phyloP scores from a whole-genome alignment of 495 filamentous ascomycete species.

The Cercophora sp. region DNA sequence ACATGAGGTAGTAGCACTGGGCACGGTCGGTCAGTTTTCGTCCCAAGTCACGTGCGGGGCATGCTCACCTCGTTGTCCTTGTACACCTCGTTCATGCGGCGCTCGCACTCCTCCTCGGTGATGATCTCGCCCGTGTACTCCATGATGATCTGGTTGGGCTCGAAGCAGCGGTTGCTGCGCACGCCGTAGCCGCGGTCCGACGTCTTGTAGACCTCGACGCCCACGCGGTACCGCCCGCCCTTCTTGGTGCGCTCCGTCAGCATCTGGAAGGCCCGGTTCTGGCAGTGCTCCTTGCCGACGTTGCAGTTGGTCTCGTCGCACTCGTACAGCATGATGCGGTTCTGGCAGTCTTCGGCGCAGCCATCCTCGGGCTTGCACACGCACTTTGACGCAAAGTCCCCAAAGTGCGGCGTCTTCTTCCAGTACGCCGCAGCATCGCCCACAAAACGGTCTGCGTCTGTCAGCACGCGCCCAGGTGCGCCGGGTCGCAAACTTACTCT shows the following conservation, averaged over 20 bases:
- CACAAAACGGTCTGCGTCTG: slow-evolving; percentile 58
- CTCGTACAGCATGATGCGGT: slow-evolving; percentile 94
- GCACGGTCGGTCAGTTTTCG: background rate
- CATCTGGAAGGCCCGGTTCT: slow-evolving; percentile 81
- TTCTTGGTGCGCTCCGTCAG: slow-evolving; percentile 70
- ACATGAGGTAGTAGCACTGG: slow-evolving; percentile 96
- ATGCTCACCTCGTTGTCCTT: slow-evolving; percentile 89
- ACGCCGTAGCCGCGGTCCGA: slow-evolving; percentile 85
- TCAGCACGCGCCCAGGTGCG: background rate
- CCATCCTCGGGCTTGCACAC: slow-evolving; percentile 73
- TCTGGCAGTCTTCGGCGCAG: slow-evolving; percentile 87
- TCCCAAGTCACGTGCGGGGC: too few species aligned
- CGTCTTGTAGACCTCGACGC: slow-evolving; percentile 93
- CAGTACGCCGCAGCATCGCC: slow-evolving; percentile 82
- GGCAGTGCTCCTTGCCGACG: slow-evolving; percentile 64
- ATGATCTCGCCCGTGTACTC: slow-evolving; percentile 98
- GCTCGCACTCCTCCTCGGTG: slow-evolving; percentile 86
- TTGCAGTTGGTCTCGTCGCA: slow-evolving; percentile 89
- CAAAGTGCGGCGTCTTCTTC: slow-evolving; percentile 71
- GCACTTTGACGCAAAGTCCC: slow-evolving; percentile 70
- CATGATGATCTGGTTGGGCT: slow-evolving; percentile 90
- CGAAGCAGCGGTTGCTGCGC: slow-evolving; percentile 81
- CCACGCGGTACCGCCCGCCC: slow-evolving; percentile 79
- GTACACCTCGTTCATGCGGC: slow-evolving; percentile 86
- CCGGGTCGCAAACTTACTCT: slow-evolving; percentile 54